phyloP scores from a whole-genome alignment of 2,329 filamentous ascomycete species.

The Xylariaceae sp. region DNA sequence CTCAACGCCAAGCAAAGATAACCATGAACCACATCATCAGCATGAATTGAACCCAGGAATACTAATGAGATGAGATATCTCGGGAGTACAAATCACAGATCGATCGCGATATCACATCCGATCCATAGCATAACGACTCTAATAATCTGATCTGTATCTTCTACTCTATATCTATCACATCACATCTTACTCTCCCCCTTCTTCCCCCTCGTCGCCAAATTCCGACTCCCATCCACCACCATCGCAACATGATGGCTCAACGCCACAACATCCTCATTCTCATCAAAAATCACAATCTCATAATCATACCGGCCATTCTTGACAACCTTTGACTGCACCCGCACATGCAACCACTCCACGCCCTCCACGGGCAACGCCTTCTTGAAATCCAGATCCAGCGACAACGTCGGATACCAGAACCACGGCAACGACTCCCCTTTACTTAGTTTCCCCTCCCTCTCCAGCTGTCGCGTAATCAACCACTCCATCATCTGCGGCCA shows the following conservation, averaged over 20 bases:
- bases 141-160: not conserved
- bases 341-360: constrained; percentile 61
- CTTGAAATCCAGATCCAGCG: constrained; percentile 66
- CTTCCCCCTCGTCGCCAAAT: constrained; percentile 21
- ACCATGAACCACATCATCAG: no score
- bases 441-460: not conserved
- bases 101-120: not conserved
- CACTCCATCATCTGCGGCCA: constrained; percentile 30
- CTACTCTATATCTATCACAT: constrained; percentile 1
- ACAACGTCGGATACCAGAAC: constrained; percentile 63
- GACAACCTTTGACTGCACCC: constrained; percentile 37
- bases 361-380: constrained; percentile 60
- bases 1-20: no score
- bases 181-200: constrained; percentile 21
- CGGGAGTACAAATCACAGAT: not conserved
- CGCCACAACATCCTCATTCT: constrained; percentile 28
- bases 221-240: constrained; percentile 28
- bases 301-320: constrained; percentile 27
- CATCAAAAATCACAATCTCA: constrained; percentile 29
- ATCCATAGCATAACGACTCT: no score
- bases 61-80: not conserved
- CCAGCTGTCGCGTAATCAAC: constrained; percentile 12
- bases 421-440: constrained; percentile 3
- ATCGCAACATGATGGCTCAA: constrained; percentile 32
- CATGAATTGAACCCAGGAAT: no score